Base-by-base conservation (phyloP, 1,284 basidiomycete species). In the Malassezia vespertilionis region DNA sequence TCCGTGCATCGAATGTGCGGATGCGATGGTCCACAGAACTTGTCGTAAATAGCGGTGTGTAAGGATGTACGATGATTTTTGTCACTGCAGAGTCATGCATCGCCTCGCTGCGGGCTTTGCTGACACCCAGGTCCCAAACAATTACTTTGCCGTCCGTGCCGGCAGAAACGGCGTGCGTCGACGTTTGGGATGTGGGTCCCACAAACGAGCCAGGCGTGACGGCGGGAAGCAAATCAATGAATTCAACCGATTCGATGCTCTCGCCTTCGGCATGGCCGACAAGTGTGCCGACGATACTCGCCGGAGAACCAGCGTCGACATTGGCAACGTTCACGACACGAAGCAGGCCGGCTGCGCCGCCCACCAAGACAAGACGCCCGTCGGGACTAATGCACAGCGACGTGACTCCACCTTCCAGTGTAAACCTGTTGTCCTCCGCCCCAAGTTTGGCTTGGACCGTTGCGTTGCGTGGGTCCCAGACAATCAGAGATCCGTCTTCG, bases 71-170 rank as follows among this genome's bases (percentile, higher is more conserved):
- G 12, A 59, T 46, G 17, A 64, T 21, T 14, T 59, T 42, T 22
- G 54, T 57, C 42, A 56, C 57, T 27, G 56, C 50, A 15, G 50
- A 64, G 10, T 54, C 54, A 47, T 43, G 58, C 43, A 52, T 20
- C 36, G 47, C 57, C 48, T 55, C 52, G 38, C 54, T 55, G 30
- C 57, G 57, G 50, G 52, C 49, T 49, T 59, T 58, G 45, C 61
- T 57, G 11, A 86, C 87, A 37, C 78, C 78, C 31, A 91, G 76
- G 73, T 99, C 91, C 88, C 89, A 96, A 33, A 95, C 82, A 64
- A 84, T 86, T 21, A 82, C 83, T 71, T 86, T 89, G 0, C 90
- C 89, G 68, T 99, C 93, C 8, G 90, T 96, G 2, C 80, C 88
- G 7, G 84, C 89, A 1, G 85, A 89, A 1, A 89, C 80, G 22